Conservation (phyloP, 768 basidiomycete genomes). For the Auricularia auricula-judae region DNA sequence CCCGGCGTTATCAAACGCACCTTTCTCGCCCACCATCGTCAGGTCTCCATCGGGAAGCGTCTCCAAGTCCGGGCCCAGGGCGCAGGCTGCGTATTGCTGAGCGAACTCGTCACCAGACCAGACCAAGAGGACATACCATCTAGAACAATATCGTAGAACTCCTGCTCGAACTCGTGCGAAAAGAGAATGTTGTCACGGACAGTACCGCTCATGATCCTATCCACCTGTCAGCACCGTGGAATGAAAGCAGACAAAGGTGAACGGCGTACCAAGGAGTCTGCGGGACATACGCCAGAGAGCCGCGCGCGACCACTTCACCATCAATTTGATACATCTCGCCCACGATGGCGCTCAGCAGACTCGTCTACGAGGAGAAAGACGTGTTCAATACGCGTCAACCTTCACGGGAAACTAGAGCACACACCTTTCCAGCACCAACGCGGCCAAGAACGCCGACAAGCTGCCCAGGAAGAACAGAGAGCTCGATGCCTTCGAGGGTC, state of each 20-base stretch:
- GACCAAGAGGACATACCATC: constrained; percentile 38
- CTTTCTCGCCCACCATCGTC: constrained; percentile 81
- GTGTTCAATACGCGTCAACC: neutral
- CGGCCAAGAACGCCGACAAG: constrained; percentile 77
- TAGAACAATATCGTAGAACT: constrained; percentile 70
- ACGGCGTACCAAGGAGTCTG: constrained; percentile 69
- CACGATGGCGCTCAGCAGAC: constrained; percentile 66
- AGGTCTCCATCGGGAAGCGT: constrained; percentile 73
- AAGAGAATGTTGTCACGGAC: constrained; percentile 89
- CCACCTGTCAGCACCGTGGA: neutral
- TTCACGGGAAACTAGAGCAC: constrained; percentile 2
- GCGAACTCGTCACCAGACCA: neutral
- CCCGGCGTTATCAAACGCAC: constrained; percentile 30
- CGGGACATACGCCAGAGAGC: constrained; percentile 70
- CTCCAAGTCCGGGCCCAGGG: constrained; percentile 68
- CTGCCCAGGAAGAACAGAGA: constrained; percentile 74
- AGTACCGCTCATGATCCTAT: constrained; percentile 74
- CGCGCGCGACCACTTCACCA: constrained; percentile 59
- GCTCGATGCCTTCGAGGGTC: constrained; percentile 65
- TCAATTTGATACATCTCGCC: constrained; percentile 76
- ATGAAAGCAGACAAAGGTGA: neutral
- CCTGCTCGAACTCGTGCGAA: constrained; percentile 77
- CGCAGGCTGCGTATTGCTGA: constrained; percentile 48
- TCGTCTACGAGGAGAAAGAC: constrained; percentile 35
- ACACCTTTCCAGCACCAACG: constrained; percentile 84